Percentiles rank a stretch among this genome's conserved stretches.
These are phyloP conservation scores for Bipolaris gigantea DNA, from an alignment of 2,329 filamentous ascomycete genomes.

Conservation along the genomic window DNA sequence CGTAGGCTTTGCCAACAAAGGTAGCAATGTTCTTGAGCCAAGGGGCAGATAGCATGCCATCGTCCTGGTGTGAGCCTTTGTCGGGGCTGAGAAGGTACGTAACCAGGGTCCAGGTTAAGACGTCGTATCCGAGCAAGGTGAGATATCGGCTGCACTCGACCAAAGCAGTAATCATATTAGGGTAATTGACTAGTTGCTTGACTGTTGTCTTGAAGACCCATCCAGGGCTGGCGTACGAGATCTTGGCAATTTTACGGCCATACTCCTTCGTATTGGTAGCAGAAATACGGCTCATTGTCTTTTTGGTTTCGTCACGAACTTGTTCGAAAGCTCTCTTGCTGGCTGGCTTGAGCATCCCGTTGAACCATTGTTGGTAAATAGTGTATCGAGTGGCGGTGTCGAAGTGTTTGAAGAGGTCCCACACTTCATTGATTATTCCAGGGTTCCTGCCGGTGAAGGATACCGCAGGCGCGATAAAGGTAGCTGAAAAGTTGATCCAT, in stretches of 20 bases:
- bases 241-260: conserved; percentile 86
- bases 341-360: conserved; percentile 55
- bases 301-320: conserved; percentile 76
- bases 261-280: conserved; percentile 84
- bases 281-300: conserved; percentile 85
- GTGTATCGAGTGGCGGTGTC: conserved; percentile 76
- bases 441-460: conserved; percentile 86
- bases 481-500: conserved; percentile 83
- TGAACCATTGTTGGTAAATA: conserved; percentile 91
- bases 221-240: conserved; percentile 87
- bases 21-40: conserved; percentile 88
- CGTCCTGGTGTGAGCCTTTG: conserved; percentile 62
- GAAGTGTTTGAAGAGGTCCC: conserved; percentile 77
- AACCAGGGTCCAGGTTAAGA: conserved; percentile 88
- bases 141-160: conserved; percentile 95
- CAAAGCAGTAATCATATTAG: conserved; percentile 91
- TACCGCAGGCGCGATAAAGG: conserved; percentile 82
- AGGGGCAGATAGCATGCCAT: conserved; percentile 77
- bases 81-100: conserved; percentile 65
- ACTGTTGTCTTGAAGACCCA: conserved; percentile 89
- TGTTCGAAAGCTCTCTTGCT: conserved; percentile 78
- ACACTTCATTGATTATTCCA: conserved; percentile 82
- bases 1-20: conserved; percentile 91
- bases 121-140: conserved; percentile 87
- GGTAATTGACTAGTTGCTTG: conserved; percentile 88